Base-by-base conservation (phyloP, 805 yeast species). In the Vanderwaltozyma polyspora region DNA sequence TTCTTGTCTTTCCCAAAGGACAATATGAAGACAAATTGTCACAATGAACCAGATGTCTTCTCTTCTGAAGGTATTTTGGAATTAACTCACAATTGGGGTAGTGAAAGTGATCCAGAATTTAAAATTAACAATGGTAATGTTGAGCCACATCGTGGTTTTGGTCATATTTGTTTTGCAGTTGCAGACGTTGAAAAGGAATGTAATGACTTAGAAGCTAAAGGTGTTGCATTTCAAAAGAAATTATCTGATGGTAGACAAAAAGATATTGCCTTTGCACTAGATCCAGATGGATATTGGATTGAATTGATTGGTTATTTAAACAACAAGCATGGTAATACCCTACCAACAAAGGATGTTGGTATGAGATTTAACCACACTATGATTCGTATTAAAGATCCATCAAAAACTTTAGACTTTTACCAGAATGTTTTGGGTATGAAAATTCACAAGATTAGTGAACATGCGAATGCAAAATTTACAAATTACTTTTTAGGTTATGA, bases 251-350 rank as follows among this genome's bases (percentile, higher is more conserved):
- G 98, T 25, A 76, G 95, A 60, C 95, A 84, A 62, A 78, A 76
- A 59, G 70, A 85, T 58, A 87, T 91, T 63, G 97, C 97, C 0
- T 91, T 89, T 60, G 94, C 79, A 6, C 70, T 87, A 46, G 98
- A 91, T 52, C 96, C 97, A 6, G 89, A 89, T 60, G 91, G 91
- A 48, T 91, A 91, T 64, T 89, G 98, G 98, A 72, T 89, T 49
- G 98, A 89, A 66, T 63, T 89, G 51, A 72, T 89, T 45, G 76
- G 75, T 50, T 77, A 73, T 46, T 10, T 19, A 3, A 32, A 21
- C 4, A 40, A 49, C 35, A 41, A 45, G 27, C 41, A 42, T 8
- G 39, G 34, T 8, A 49, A 44, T 16, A 28, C 30, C 5, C 32
- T 25, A 8, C 37, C 45, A 19, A 37, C 37, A 18, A 27, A 40